phyloP scores from a whole-genome alignment of 768 basidiomycete species.

The Lactarius hengduanensis region DNA sequence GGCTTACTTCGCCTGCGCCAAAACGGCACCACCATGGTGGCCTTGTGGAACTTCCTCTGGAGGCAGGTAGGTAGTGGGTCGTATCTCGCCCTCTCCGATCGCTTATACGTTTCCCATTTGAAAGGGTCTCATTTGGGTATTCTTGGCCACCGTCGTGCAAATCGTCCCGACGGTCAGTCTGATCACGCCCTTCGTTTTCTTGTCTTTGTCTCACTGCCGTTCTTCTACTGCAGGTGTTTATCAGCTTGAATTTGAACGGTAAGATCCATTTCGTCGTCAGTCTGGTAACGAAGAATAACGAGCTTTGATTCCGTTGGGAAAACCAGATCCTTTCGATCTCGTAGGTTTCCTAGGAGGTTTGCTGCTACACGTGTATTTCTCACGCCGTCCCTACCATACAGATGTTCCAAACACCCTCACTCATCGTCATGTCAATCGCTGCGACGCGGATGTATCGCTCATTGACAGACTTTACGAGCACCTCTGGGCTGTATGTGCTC shows the following conservation, averaged over 20 bases:
- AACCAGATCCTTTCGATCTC: not conserved
- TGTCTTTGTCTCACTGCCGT: not conserved
- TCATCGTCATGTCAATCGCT: constrained; percentile 3
- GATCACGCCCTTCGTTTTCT: too few species aligned
- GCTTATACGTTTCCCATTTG: not conserved
- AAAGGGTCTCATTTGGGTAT: constrained; percentile 2
- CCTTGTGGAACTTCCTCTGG: constrained; percentile 7
- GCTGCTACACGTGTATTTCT: not conserved
- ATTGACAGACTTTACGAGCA: not conserved
- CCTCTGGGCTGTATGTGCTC: not conserved
- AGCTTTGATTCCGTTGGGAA: not conserved
- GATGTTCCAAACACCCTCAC: constrained; percentile 10
- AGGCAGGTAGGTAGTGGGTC: constrained; percentile 11
- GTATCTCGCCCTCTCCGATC: not conserved
- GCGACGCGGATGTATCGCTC: constrained; percentile 20
- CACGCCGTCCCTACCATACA: not conserved
- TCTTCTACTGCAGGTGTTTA: not conserved
- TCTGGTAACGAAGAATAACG: not conserved
- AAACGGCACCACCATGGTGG: not conserved
- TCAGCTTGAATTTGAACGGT: constrained; percentile 9
- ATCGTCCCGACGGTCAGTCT: constrained; percentile 4
- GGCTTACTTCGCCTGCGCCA: constrained; percentile 13
- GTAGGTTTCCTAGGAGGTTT: not conserved
- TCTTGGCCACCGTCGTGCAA: not conserved
- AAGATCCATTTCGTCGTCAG: not conserved